These are phyloP conservation scores for Apiospora kogelbergensis DNA, from an alignment of 2,329 filamentous ascomycete genomes.

Conservation along the genomic window DNA sequence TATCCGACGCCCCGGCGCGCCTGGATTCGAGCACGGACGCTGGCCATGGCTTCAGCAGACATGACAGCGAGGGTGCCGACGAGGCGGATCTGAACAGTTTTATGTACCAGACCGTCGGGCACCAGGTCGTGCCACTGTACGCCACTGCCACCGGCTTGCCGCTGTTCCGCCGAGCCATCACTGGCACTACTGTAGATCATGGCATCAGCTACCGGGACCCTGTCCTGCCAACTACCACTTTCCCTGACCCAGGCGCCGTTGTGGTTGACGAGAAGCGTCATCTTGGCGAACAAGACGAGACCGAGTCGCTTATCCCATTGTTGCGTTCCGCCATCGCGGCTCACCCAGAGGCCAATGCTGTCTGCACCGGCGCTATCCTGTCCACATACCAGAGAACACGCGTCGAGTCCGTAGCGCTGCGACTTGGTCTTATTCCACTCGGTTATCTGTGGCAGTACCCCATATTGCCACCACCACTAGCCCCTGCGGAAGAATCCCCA, in stretches of 20 bases:
- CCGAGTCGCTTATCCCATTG: slow-evolving; percentile 79
- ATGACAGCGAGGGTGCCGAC: slow-evolving; percentile 31
- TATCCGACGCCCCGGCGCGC: neutral
- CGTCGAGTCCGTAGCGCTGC: slow-evolving; percentile 87
- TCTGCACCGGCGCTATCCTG: slow-evolving; percentile 88
- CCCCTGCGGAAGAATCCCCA: slow-evolving; percentile 17
- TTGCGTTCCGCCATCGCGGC: slow-evolving; percentile 63
- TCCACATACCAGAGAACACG: slow-evolving; percentile 95
- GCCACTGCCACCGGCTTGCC: slow-evolving; percentile 76
- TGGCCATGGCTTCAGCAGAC: slow-evolving; percentile 11
- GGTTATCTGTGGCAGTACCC: slow-evolving; percentile 94
- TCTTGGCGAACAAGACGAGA: slow-evolving; percentile 74
- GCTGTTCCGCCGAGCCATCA: slow-evolving; percentile 78
- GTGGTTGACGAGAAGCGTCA: slow-evolving; percentile 24
- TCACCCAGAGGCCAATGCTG: slow-evolving; percentile 80
- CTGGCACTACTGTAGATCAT: slow-evolving; percentile 68
- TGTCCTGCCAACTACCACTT: slow-evolving; percentile 4
- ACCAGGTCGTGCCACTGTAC: slow-evolving; percentile 84
- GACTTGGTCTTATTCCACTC: slow-evolving; percentile 79
- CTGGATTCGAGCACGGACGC: slow-evolving; percentile 5
- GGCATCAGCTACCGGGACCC: slow-evolving; percentile 65
- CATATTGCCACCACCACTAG: slow-evolving; percentile 51
- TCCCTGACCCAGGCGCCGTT: neutral
- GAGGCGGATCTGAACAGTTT: slow-evolving; percentile 84
- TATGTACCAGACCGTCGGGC: slow-evolving; percentile 99